Percentiles rank a stretch among this genome's conserved stretches.
These are phyloP conservation scores for Dendrobium catenatum DNA, from an alignment of 106 monocot genomes.

Conservation along the genomic window DNA sequence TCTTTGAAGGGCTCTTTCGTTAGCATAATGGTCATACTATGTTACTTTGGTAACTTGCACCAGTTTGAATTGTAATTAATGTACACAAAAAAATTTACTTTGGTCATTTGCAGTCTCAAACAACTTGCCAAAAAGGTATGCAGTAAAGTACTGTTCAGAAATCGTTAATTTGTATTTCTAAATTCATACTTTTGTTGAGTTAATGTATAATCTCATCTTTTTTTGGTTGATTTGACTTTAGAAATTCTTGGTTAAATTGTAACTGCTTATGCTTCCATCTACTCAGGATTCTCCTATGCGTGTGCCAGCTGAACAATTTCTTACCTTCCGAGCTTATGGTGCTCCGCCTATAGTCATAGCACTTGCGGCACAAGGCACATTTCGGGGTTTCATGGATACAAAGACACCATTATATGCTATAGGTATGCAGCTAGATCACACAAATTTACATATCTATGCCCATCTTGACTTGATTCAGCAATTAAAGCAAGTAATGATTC, in stretches of 20 bases:
- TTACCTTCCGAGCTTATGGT: constrained; percentile 72
- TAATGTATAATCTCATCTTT: neutral
- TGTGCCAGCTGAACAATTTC: constrained; percentile 79
- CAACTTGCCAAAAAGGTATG: neutral
- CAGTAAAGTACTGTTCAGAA: neutral
- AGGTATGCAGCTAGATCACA: constrained; percentile 34
- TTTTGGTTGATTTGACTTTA: neutral
- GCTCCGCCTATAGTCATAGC: constrained; percentile 88
- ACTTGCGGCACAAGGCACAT: constrained; percentile 96
- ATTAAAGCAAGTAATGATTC: too few relatives aligned
- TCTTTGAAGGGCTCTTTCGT: neutral
- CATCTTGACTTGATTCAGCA: neutral
- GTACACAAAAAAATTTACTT: neutral
- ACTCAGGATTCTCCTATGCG: constrained; percentile 93
- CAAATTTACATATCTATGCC: neutral
- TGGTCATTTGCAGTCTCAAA: neutral
- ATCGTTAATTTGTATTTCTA: neutral
- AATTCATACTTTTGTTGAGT: neutral
- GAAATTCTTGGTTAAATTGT: neutral
- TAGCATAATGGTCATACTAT: neutral
- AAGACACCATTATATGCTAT: constrained; percentile 93
- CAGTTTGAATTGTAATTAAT: neutral
- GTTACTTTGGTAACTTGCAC: neutral
- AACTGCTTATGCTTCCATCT: neutral
- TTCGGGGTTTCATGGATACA: constrained; percentile 96